Evolutionary conservation across 257 asterid species (phyloP).

Genomic region (Orobanche coerulescens): DNA sequence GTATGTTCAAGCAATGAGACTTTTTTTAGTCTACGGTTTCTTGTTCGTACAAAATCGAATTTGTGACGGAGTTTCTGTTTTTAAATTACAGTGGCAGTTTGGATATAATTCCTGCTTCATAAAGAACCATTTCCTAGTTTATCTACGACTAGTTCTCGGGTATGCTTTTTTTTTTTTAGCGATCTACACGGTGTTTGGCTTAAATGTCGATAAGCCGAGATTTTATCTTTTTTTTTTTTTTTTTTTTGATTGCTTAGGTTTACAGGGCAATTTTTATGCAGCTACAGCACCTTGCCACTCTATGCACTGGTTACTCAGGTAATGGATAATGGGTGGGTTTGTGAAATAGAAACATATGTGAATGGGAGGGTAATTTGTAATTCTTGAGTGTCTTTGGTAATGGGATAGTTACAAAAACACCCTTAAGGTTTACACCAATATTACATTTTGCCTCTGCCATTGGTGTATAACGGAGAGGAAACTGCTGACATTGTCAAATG

Average conservation of each 20-base stretch:
- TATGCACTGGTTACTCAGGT: slow-evolving; percentile 58
- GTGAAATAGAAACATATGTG: not conserved
- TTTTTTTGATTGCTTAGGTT: slow-evolving; percentile 27
- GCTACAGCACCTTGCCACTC: slow-evolving; percentile 74
- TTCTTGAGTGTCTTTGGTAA: not conserved
- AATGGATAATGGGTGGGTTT: no score
- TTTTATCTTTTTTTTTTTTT: not conserved
- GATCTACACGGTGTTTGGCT: not conserved
- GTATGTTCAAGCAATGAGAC: no score
- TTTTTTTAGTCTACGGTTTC: no score
- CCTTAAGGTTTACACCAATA: no score
- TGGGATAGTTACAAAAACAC: no score
- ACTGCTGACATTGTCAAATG: no score
- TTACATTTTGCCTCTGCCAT: no score
- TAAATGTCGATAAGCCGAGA: not conserved
- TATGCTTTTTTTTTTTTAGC: slow-evolving; percentile 19
- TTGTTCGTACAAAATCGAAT: not conserved
- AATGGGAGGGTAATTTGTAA: not conserved
- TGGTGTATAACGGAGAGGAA: no score
- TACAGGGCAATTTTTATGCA: slow-evolving; percentile 59
- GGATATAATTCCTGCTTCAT: slow-evolving; percentile 71
- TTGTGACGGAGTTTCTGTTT: slow-evolving; percentile 10
- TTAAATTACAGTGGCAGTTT: slow-evolving; percentile 61
- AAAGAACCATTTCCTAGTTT: slow-evolving; percentile 49
- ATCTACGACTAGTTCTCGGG: slow-evolving; percentile 60